Evolutionary conservation across 2,329 filamentous ascomycete genomes (phyloP).

Genomic region (Stachybotrys elegans): DNA sequence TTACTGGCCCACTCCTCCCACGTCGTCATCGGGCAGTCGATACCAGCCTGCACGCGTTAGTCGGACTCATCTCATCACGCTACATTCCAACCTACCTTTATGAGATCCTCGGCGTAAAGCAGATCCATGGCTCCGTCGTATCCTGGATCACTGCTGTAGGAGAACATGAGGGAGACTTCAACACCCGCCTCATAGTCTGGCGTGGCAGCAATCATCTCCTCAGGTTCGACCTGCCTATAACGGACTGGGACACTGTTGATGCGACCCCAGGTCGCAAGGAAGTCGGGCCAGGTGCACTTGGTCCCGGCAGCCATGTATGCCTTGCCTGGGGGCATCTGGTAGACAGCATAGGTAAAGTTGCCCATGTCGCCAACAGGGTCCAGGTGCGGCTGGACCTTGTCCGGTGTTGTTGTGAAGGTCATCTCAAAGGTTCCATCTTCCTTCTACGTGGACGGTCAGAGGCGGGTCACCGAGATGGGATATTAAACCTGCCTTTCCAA

Average conservation of each 20-base stretch:
- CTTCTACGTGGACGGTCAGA: slow-evolving; percentile 21
- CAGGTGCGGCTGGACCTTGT: slow-evolving; percentile 36
- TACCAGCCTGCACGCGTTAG: slow-evolving; percentile 27
- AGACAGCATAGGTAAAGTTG: slow-evolving; percentile 42
- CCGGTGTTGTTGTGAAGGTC: slow-evolving; percentile 37
- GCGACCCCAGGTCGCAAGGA: slow-evolving; percentile 34
- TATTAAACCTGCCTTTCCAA: slow-evolving; percentile 33
- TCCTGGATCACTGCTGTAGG: slow-evolving; percentile 40
- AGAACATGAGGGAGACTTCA: slow-evolving; percentile 41
- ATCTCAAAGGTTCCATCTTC: slow-evolving; percentile 42
- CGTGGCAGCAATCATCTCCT: slow-evolving; percentile 33
- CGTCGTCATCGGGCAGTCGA: slow-evolving; percentile 38
- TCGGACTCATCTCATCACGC: too few species aligned
- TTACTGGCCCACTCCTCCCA: slow-evolving; percentile 29
- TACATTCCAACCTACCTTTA: slow-evolving; percentile 31
- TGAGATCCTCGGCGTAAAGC: slow-evolving; percentile 37
- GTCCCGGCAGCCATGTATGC: slow-evolving; percentile 44
- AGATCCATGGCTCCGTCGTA: slow-evolving; percentile 42
- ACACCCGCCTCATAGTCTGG: slow-evolving; percentile 35
- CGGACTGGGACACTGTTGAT: slow-evolving; percentile 25
- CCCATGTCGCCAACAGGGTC: slow-evolving; percentile 42
- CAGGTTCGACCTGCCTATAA: slow-evolving; percentile 34
- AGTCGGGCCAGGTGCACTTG: slow-evolving; percentile 41
- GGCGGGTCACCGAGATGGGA: rapidly evolving
- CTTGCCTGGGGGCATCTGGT: slow-evolving; percentile 42